Evolutionary conservation across 2,329 filamentous ascomycete species (phyloP).

Genomic region (Diplodia scrobiculata): DNA sequence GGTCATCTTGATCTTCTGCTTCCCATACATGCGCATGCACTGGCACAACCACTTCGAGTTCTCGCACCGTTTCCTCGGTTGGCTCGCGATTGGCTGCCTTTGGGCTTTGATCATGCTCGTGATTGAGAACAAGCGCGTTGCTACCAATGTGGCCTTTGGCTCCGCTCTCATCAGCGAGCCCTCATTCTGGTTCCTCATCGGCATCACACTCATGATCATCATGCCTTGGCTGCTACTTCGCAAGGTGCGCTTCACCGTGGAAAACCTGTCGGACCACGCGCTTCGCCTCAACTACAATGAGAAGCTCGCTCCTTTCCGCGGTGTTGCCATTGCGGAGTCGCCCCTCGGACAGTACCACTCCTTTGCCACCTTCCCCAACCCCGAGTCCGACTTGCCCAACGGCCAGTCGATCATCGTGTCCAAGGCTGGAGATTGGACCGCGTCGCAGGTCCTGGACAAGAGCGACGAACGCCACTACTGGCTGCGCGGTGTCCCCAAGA

Average conservation of each 20-base stretch:
- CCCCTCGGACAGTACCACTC: conserved; percentile 44
- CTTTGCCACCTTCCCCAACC: conserved; percentile 44
- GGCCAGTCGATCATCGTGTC: conserved; percentile 42
- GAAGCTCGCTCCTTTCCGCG: conserved; percentile 38
- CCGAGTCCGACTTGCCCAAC: conserved; percentile 31
- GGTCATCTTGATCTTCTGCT: conserved; percentile 36
- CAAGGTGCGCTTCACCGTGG: conserved; percentile 65
- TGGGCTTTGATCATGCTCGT: conserved; percentile 36
- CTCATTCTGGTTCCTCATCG: conserved; percentile 67
- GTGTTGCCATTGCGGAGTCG: conserved; percentile 37
- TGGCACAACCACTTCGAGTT: conserved; percentile 43
- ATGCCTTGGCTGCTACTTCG: conserved; percentile 75
- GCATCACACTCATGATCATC: conserved; percentile 66
- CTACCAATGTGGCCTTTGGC: conserved; percentile 42
- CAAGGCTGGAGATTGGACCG: conserved; percentile 43
- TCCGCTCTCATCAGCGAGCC: conserved; percentile 52
- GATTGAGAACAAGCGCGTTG: conserved; percentile 28
- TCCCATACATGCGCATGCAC: conserved; percentile 34
- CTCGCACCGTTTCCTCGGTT: conserved; percentile 43
- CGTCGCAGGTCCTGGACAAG: conserved; percentile 31
- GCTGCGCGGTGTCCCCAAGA: conserved; percentile 38
- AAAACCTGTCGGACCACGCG: conserved; percentile 71
- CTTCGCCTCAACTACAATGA: conserved; percentile 61
- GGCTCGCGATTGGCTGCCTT: conserved; percentile 39
- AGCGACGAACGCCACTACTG: conserved; percentile 38